Evolutionary conservation across 768 basidiomycete genomes (phyloP).

Genomic region (Lactarius indigo): DNA sequence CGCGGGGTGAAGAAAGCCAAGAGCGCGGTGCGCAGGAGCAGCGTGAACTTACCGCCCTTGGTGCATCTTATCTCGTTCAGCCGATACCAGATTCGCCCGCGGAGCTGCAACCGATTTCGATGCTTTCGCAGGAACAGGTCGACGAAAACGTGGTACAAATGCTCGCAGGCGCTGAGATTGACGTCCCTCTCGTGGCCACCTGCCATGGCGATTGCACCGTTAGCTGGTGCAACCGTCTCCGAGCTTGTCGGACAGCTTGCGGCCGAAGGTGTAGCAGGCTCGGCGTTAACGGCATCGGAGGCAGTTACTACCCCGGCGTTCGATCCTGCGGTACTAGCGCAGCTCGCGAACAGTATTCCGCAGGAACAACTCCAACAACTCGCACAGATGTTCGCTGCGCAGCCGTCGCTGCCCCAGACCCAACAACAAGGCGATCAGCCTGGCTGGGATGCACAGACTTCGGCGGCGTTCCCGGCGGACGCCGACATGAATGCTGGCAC

Average conservation of each 20-base stretch:
- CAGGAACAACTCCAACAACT: constrained; percentile 27
- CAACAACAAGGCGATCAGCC: constrained; percentile 20
- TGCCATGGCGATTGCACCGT: constrained; percentile 25
- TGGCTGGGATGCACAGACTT: constrained; percentile 23
- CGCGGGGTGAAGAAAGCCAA: constrained; percentile 62
- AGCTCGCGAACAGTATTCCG: constrained; percentile 23
- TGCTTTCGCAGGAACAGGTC: constrained; percentile 57
- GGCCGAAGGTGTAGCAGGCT: constrained; percentile 33
- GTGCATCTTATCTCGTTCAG: constrained; percentile 67
- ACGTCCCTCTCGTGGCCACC: constrained; percentile 59
- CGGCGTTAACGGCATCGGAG: constrained; percentile 32
- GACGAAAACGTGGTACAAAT: constrained; percentile 61
- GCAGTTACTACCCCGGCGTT: constrained; percentile 39
- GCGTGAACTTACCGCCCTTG: constrained; percentile 73
- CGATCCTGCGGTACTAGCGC: constrained; percentile 15
- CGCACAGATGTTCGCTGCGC: constrained; percentile 27
- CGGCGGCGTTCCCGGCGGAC: constrained; percentile 23
- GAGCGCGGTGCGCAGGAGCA: constrained; percentile 71
- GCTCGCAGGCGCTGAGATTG: constrained; percentile 66
- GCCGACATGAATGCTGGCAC: constrained; percentile 18
- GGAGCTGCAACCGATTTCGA: constrained; percentile 56
- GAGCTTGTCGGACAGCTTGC: constrained; percentile 67
- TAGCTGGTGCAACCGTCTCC: constrained; percentile 51
- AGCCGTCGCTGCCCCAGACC: constrained; percentile 24
- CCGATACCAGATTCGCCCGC: constrained; percentile 79